Conservation (phyloP, 805 yeast genomes). For the Barnettozyma vustinii region DNA sequence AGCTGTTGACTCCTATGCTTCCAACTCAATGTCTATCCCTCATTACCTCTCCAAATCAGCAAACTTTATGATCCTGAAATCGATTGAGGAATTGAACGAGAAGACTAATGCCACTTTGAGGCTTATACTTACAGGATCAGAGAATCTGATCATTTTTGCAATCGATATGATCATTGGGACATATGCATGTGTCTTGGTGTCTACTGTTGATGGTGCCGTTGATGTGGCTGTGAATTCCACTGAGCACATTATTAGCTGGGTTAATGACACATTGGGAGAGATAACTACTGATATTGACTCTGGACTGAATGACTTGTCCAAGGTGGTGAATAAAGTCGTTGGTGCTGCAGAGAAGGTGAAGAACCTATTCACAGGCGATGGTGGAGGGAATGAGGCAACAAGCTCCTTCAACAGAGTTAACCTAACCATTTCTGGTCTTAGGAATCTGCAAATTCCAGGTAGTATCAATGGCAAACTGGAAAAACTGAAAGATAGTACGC, state of each 20-base stretch:
- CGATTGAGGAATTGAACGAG: constrained; percentile 43
- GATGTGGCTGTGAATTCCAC: constrained; percentile 72
- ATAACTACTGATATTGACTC: constrained; percentile 59
- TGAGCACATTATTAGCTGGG: constrained; percentile 50
- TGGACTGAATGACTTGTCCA: constrained; percentile 58
- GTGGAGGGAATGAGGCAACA: constrained; percentile 25
- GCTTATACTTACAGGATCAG: constrained; percentile 48
- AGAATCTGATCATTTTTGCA: constrained; percentile 54
- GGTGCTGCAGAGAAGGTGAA: constrained; percentile 47
- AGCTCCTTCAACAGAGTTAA: constrained; percentile 42
- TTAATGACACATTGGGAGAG: constrained; percentile 52
- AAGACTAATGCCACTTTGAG: constrained; percentile 40
- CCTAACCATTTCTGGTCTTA: constrained; percentile 49
- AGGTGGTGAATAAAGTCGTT: constrained; percentile 50
- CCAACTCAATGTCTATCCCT: constrained; percentile 43
- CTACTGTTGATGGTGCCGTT: constrained; percentile 68
- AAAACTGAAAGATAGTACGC: constrained; percentile 45
- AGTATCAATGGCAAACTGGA: constrained; percentile 55
- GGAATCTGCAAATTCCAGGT: constrained; percentile 59
- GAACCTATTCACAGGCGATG: constrained; percentile 47
- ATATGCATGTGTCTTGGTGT: constrained; percentile 72
- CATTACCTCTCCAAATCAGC: constrained; percentile 50
- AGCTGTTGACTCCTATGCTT: constrained; percentile 35
- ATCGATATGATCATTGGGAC: constrained; percentile 80
- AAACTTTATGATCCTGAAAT: constrained; percentile 42